Evolutionary conservation across 441 rosid genomes (phyloP), one percentile per base, ranked within the genome.

Genomic region (Adansonia gregorii): DNA sequence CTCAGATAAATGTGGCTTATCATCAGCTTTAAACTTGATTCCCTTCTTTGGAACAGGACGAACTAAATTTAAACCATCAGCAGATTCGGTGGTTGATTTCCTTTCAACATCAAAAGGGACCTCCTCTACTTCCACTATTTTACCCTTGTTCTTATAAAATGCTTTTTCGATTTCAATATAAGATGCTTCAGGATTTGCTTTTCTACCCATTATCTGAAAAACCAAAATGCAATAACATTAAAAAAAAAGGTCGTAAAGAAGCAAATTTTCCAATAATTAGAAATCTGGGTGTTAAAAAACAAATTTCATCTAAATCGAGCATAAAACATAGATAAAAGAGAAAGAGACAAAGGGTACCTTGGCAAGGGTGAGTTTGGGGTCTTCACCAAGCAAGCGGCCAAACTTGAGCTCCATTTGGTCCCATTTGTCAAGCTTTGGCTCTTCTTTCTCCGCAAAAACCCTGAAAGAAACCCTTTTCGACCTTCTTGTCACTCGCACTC

Each of bases 351-450:
- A 22, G 45, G 64, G 72, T 27, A 92, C 98, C 98, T 95, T 95
- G 64, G 98, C 95, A 81, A 92, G 81, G 67, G 97, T 94, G 81
- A 94, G 85, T 83, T 92, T 90, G 54, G 99, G 98, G 85, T 95
- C 97, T 86, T 95, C 98, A 0, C 97, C 98, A 2, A 94, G 85
- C 85, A 91, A 78, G 46, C 86, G 89, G 51, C 98, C 99, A 67
- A 94, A 91, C 78, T 92, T 89, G 84, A 94, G 91, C 91, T 92
- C 98, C 99, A 94, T 92, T 84, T 83, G 91, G 85, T 95, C 99
- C 89, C 90, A 86, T 73, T 87, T 85, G 80, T 85, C 88, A 68
- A 92, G 81, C 79, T 87, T 84, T 3, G 87, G 89, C 56, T 90
- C 93, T 82, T 88, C 92, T 74, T 82, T 89, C 24, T 84, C 85